phyloP scores from a whole-genome alignment of 805 yeast species.

The Teunomyces atbi region DNA sequence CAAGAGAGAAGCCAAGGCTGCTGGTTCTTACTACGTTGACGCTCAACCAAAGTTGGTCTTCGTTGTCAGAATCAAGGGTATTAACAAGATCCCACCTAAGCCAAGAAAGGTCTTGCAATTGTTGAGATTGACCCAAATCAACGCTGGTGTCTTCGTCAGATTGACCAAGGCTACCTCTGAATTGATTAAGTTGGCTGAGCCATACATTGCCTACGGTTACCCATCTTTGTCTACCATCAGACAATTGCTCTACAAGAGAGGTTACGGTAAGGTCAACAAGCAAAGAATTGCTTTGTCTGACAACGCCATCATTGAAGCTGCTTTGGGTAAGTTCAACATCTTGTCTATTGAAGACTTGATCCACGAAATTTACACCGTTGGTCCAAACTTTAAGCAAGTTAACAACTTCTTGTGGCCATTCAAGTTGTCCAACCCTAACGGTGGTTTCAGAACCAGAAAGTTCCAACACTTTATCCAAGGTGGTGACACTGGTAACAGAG shows the following conservation, averaged over 20 bases:
- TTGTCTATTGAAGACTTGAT: conserved; percentile 88
- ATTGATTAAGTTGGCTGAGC: conserved; percentile 91
- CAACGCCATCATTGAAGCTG: conserved; percentile 83
- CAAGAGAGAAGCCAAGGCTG: conserved; percentile 91
- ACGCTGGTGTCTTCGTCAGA: conserved; percentile 92
- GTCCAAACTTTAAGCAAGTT: conserved; percentile 98
- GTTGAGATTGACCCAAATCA: conserved; percentile 89
- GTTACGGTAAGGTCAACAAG: conserved; percentile 95
- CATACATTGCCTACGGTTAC: conserved; percentile 97
- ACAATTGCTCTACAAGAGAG: conserved; percentile 95
- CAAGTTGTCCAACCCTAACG: conserved; percentile 94
- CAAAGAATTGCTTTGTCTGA: conserved; percentile 90
- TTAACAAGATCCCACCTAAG: conserved; percentile 97
- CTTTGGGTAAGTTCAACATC: conserved; percentile 91
- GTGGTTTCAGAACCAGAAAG: conserved; percentile 98
- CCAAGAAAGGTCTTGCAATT: conserved; percentile 98
- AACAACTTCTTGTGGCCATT: conserved; percentile 98
- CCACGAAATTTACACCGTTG: conserved; percentile 94
- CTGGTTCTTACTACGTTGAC: conserved; percentile 90
- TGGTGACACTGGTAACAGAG: conserved; percentile 99
- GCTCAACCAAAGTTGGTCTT: conserved; percentile 94
- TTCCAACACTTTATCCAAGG: conserved; percentile 97
- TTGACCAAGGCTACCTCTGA: conserved; percentile 94
- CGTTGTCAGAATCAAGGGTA: conserved; percentile 99
- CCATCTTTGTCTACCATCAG: conserved; percentile 89